These are phyloP conservation scores for Aphanomyces invadans DNA, from an alignment of 352 stramenopile species.

Conservation along the genomic window DNA sequence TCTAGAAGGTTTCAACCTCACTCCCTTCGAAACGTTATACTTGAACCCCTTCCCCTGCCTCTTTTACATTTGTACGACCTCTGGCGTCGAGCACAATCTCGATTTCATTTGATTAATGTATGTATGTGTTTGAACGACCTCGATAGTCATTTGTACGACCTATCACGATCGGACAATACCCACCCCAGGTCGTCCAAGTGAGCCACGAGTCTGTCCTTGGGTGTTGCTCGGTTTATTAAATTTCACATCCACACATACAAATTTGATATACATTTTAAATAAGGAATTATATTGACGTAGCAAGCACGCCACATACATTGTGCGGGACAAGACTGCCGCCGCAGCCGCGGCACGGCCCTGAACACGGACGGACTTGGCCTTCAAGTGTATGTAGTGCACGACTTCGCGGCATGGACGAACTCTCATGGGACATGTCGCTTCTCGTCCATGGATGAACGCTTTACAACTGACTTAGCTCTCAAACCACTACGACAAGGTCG, in stretches of 20 bases:
- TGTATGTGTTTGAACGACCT: neutral
- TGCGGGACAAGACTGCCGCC: neutral
- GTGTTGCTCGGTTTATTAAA: neutral
- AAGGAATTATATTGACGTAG: neutral
- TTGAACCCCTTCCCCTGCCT: constrained; percentile 5
- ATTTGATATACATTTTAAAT: neutral
- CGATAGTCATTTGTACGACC: constrained; percentile 6
- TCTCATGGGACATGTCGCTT: too few species aligned
- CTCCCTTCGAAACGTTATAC: neutral
- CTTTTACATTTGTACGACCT: constrained; percentile 29
- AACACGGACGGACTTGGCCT: too few species aligned
- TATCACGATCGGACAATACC: neutral
- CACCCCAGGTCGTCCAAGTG: neutral
- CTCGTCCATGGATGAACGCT: too few species aligned
- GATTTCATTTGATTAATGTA: constrained; percentile 20
- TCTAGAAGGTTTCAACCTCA: constrained; percentile 8
- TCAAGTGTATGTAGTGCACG: too few species aligned
- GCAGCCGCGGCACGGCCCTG: neutral
- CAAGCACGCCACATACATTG: neutral
- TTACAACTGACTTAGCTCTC: too few species aligned
- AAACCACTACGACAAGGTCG: too few species aligned
- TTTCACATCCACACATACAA: neutral
- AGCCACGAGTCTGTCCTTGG: too few species aligned
- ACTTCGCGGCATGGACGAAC: too few species aligned
- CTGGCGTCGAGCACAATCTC: constrained; percentile 2